These are phyloP conservation scores for Buddleja alternifolia DNA, from an alignment of 257 asterid genomes.

Conservation along the genomic window DNA sequence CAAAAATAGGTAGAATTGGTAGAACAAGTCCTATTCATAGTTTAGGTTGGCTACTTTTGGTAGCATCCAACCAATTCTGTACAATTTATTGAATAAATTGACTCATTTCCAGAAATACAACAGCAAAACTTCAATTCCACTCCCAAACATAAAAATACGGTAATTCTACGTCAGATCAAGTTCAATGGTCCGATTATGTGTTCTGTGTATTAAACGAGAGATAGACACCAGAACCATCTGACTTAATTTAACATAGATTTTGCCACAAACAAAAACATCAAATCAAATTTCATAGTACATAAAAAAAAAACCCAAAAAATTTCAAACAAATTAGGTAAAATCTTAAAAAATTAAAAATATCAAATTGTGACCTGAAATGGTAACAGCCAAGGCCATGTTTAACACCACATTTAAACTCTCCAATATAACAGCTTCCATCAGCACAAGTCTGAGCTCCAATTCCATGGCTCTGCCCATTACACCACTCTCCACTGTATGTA, in stretches of 20 bases:
- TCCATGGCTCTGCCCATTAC: slow-evolving; percentile 89
- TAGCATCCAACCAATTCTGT: slow-evolving; percentile 21
- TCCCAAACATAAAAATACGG: background rate
- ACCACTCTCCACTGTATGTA: slow-evolving; percentile 84
- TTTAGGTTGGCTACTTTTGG: background rate
- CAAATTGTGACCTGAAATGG: slow-evolving; percentile 70
- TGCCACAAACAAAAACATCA: no score
- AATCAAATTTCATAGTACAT: no score
- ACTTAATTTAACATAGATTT: no score
- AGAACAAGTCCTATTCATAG: slow-evolving; percentile 23
- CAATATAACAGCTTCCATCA: slow-evolving; percentile 83
- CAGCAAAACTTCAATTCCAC: background rate
- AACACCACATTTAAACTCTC: slow-evolving; percentile 77
- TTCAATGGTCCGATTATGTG: no score
- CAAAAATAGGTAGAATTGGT: slow-evolving; percentile 11
- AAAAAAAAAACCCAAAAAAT: no score
- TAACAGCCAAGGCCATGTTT: slow-evolving; percentile 90
- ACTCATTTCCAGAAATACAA: background rate
- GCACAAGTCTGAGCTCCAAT: slow-evolving; percentile 82
- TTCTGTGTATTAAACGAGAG: no score
- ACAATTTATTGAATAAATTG: background rate
- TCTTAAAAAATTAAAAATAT: background rate
- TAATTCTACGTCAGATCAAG: no score
- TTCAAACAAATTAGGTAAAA: background rate
- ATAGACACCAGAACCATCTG: no score